Conservation (phyloP, 2,329 filamentous ascomycete species). For the Diaporthe vaccinii region DNA sequence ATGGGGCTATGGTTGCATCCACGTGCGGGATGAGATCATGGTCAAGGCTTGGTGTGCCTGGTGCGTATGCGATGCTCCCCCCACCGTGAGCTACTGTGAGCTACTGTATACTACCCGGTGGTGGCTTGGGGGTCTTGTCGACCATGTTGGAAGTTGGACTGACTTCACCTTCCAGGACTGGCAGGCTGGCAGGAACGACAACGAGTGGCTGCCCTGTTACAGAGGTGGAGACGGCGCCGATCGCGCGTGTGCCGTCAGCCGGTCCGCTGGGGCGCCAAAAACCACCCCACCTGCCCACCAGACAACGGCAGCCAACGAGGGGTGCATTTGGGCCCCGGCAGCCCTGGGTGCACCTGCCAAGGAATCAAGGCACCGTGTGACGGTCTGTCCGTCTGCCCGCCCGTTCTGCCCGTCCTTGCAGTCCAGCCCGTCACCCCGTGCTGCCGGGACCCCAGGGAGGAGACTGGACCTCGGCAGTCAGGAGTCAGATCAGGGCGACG, state of each 20-base stretch:
- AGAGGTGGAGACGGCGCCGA: constrained; percentile 19
- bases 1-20: constrained; percentile 11
- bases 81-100: background rate
- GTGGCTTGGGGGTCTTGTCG: constrained; percentile 17
- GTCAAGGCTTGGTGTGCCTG: constrained; percentile 8
- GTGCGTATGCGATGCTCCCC: background rate
- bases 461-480: background rate
- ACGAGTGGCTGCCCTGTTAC: constrained; percentile 12
- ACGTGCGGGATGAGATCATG: constrained; percentile 27
- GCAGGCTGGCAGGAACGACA: constrained; percentile 1
- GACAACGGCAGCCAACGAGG: constrained; percentile 13
- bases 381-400: constrained; percentile 17
- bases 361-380: constrained; percentile 24
- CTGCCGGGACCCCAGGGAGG: background rate
- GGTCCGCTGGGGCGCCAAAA: constrained; percentile 30
- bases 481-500: background rate
- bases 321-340: background rate
- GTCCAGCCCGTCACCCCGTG: background rate
- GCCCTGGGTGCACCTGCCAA: constrained; percentile 8
- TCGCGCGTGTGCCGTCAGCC: constrained; percentile 29
- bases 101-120: constrained; percentile 12
- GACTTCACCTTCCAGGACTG: constrained; percentile 14
- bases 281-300: background rate
- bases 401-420: constrained; percentile 6
- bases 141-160: constrained; percentile 16